Evolutionary conservation across 2,329 filamentous ascomycete species (phyloP).

Genomic region (Ceratocystis eucalypticola): DNA sequence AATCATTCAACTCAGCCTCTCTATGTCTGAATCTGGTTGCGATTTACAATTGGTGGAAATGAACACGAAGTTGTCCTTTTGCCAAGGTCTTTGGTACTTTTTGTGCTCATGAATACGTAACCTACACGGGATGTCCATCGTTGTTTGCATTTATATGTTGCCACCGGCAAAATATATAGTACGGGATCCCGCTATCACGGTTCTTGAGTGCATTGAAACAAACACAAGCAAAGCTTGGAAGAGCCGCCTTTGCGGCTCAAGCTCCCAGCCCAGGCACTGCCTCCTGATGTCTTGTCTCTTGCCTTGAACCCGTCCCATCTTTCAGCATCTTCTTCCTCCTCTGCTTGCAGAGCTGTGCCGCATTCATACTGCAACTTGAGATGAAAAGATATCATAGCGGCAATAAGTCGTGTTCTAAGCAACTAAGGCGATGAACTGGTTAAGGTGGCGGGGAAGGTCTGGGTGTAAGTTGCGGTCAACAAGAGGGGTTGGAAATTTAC

Average conservation of each 20-base stretch:
- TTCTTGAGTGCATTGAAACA: not conserved
- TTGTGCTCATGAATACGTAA: not conserved
- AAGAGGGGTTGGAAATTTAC: not conserved
- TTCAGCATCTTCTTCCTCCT: not conserved
- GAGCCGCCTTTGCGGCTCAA: not conserved
- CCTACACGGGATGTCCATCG: not conserved
- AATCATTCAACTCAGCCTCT: not conserved
- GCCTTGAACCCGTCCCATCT: too few relatives aligned
- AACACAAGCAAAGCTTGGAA: not conserved
- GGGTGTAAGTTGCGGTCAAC: slow-evolving; percentile 8
- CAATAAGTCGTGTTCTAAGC: not conserved
- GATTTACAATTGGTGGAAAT: not conserved
- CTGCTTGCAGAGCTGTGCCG: not conserved
- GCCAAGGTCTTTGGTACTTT: not conserved
- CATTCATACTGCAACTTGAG: not conserved
- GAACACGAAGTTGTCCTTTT: not conserved
- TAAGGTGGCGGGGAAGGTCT: slow-evolving; percentile 2
- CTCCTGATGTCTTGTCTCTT: not conserved
- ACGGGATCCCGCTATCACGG: too few relatives aligned
- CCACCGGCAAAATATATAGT: too few relatives aligned
- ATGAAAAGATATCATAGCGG: slow-evolving; percentile 7
- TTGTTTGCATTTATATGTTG: too few relatives aligned
- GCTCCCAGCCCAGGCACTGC: not conserved
- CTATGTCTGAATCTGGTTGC: not conserved
- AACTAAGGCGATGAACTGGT: not conserved